Percentiles rank a stretch among this genome's conserved stretches.
Conservation (phyloP, 1,139 yeast species). For the Nematodospora anomalae region DNA sequence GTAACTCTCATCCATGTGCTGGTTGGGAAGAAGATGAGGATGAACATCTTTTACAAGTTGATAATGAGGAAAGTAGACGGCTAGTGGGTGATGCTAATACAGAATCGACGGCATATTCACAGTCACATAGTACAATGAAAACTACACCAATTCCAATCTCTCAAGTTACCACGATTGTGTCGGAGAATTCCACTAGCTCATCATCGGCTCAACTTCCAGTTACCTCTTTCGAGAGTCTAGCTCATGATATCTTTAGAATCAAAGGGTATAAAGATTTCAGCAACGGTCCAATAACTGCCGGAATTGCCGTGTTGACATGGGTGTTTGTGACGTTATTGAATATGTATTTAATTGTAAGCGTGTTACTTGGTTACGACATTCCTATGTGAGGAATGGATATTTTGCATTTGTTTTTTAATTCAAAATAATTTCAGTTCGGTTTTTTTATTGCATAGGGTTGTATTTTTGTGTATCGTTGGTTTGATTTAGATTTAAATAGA, state of each 20-base stretch:
- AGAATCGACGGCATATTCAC: conserved; percentile 9
- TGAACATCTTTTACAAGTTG: conserved; percentile 12
- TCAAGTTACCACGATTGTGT: not conserved
- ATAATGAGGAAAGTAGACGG: conserved; percentile 19
- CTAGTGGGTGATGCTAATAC: conserved; percentile 10
- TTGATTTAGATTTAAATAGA: not conserved
- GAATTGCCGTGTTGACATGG: conserved; percentile 51
- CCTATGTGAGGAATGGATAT: conserved; percentile 23
- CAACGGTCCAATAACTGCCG: conserved; percentile 47
- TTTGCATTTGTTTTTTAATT: conserved; percentile 3
- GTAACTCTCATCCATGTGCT: conserved; percentile 47
- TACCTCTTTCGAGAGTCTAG: conserved; percentile 10
- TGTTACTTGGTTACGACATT: conserved; percentile 45
- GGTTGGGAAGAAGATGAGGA: conserved; percentile 46
- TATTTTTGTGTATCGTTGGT: conserved; percentile 1
- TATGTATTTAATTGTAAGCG: conserved; percentile 49
- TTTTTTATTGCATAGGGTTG: conserved; percentile 3
- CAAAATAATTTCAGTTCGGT: conserved; percentile 1
- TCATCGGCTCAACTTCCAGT: conserved; percentile 9
- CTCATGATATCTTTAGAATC: conserved; percentile 17
- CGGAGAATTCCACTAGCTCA: conserved; percentile 6
- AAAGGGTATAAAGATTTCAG: conserved; percentile 53
- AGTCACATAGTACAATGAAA: conserved; percentile 6
- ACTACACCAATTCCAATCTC: conserved; percentile 6
- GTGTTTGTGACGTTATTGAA: conserved; percentile 52